phyloP scores from a whole-genome alignment of 2,329 filamentous ascomycete genomes.

The Pseudomassariella vexata region DNA sequence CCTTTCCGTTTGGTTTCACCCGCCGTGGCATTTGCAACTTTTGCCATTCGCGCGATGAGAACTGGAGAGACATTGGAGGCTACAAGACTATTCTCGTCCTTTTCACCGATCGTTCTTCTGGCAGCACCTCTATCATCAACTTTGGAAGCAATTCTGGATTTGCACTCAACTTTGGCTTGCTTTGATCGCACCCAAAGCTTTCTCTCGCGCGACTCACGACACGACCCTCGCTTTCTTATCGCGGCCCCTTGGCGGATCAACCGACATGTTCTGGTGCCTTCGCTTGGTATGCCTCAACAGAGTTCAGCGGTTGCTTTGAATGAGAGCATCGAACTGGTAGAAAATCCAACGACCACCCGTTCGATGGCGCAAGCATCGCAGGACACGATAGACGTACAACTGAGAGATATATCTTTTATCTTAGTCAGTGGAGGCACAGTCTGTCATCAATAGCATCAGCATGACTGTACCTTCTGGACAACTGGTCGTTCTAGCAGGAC shows the following conservation, averaged over 20 bases:
- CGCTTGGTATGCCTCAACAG: too few species aligned
- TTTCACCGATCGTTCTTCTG: constrained; percentile 30
- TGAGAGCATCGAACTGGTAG: too few species aligned
- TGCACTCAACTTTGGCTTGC: constrained; percentile 30
- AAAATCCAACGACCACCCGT: too few species aligned
- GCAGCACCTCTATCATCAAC: constrained; percentile 29
- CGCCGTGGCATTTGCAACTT: constrained; percentile 28
- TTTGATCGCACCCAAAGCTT: constrained; percentile 30
- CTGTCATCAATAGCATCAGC: constrained; percentile 18
- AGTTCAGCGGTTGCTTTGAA: too few species aligned
- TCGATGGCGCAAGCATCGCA: too few species aligned
- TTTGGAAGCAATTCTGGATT: constrained; percentile 26
- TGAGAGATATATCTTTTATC: not conserved
- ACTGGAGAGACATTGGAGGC: constrained; percentile 23
- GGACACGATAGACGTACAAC: not conserved
- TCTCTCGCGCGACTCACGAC: constrained; percentile 14
- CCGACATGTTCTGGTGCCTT: too few species aligned
- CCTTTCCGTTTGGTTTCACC: constrained; percentile 29
- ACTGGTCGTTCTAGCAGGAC: constrained; percentile 25
- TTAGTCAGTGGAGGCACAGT: constrained; percentile 6
- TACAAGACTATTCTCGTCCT: constrained; percentile 28
- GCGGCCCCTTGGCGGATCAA: too few species aligned
- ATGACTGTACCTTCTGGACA: constrained; percentile 19
- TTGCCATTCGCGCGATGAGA: not conserved
- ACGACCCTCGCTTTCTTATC: constrained; percentile 7